Conservation (phyloP, 495 filamentous ascomycete species). For the Aspergillus sparsus region DNA sequence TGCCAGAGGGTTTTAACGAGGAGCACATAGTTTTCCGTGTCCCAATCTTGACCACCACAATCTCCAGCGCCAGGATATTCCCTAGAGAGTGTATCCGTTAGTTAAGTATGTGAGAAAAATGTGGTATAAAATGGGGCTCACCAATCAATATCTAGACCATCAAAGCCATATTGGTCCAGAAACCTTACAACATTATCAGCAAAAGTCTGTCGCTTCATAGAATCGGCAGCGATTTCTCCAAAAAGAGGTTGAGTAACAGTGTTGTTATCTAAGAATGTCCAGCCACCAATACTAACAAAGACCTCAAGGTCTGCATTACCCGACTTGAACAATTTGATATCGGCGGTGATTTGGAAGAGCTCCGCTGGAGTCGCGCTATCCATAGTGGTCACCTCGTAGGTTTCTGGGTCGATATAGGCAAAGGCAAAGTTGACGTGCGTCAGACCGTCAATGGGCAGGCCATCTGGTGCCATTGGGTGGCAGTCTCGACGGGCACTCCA, state of each 20-base stretch:
- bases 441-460: conserved; percentile 18
- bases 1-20: conserved; percentile 44
- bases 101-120: too few relatives aligned
- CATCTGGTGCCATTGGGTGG: conserved; percentile 9
- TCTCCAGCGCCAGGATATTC: conserved; percentile 44
- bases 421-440: conserved; percentile 40
- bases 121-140: too few relatives aligned
- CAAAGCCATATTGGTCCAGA: conserved; percentile 20
- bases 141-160: conserved; percentile 27
- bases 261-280: conserved; percentile 44
- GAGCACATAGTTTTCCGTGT: conserved; percentile 38
- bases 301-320: conserved; percentile 37
- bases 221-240: conserved; percentile 20
- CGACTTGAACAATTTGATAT: conserved; percentile 25
- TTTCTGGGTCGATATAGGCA: conserved; percentile 28
- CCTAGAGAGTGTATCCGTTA: too few relatives aligned
- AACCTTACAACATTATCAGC: conserved; percentile 14
- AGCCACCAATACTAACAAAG: conserved; percentile 48
- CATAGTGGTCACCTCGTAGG: conserved; percentile 28
- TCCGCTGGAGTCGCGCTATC: conserved; percentile 3
- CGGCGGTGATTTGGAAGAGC: conserved; percentile 27
- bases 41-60: conserved; percentile 31
- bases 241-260: conserved; percentile 39
- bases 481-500: conserved; percentile 13
- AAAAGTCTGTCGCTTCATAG: conserved; percentile 17